phyloP scores from a whole-genome alignment of 768 basidiomycete species.

The Kwoniella sp. region DNA sequence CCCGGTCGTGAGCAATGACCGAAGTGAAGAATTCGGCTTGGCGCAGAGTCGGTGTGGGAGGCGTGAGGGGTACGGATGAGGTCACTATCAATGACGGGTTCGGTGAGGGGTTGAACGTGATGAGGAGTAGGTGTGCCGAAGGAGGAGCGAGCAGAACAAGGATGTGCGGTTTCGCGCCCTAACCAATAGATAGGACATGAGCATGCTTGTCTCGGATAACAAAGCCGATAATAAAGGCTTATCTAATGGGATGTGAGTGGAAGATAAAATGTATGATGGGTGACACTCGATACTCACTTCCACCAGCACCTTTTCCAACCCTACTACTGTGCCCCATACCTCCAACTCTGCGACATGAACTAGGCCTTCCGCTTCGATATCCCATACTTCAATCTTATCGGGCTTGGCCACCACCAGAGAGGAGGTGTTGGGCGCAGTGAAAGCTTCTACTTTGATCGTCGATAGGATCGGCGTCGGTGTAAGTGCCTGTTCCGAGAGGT shows the following conservation, averaged over 20 bases:
- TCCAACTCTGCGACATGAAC: slow-evolving; percentile 35
- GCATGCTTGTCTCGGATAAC: not conserved
- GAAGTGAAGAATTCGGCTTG: slow-evolving; percentile 51
- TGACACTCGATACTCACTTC: slow-evolving; percentile 27
- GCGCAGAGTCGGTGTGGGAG: slow-evolving; percentile 43
- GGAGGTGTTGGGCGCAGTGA: slow-evolving; percentile 27
- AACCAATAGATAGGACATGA: not conserved
- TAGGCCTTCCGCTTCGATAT: slow-evolving; percentile 37
- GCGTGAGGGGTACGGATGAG: slow-evolving; percentile 36
- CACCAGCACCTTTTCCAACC: slow-evolving; percentile 42
- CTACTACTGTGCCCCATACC: slow-evolving; percentile 52
- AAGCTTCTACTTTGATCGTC: slow-evolving; percentile 28
- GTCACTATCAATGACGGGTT: slow-evolving; percentile 31
- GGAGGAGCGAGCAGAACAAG: slow-evolving; percentile 50
- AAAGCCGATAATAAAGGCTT: not conserved
- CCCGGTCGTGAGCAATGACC: slow-evolving; percentile 38
- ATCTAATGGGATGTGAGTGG: no score
- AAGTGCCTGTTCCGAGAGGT: slow-evolving; percentile 37
- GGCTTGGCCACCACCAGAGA: slow-evolving; percentile 52
- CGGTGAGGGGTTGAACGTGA: slow-evolving; percentile 29
- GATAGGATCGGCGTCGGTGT: slow-evolving; percentile 51
- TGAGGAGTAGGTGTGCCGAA: slow-evolving; percentile 47
- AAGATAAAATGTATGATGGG: not conserved
- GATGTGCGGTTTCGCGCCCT: slow-evolving; percentile 46
- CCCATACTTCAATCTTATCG: slow-evolving; percentile 50